Percentiles rank a stretch among this genome's conserved stretches.
Evolutionary conservation across 306 rosid genomes (phyloP).

Genomic region (Cucumis hystrix): DNA sequence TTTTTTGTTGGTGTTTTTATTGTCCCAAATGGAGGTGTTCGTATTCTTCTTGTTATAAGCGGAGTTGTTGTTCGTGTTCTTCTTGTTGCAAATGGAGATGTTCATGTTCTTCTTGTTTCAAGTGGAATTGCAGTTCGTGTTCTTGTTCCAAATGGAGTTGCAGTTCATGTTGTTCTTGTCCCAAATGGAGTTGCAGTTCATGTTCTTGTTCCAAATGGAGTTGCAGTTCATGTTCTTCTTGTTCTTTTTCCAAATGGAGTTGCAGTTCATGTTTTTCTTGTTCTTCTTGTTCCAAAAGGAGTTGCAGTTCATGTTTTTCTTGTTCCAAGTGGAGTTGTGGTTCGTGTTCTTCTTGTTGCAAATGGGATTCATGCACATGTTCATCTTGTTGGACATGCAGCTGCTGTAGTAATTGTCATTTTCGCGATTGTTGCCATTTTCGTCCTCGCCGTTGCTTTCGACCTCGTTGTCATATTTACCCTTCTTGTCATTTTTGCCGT

Average conservation of each 20-base stretch:
- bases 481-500: conserved; percentile 13
- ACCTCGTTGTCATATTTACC: background rate
- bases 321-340: background rate
- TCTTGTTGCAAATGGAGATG: background rate
- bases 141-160: background rate
- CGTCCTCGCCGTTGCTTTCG: background rate
- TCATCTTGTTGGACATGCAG: background rate
- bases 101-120: conserved; percentile 1
- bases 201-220: background rate
- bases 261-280: conserved; percentile 2
- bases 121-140: background rate
- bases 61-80: background rate
- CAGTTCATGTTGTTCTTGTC: background rate
- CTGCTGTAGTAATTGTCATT: conserved; percentile 4
- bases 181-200: background rate
- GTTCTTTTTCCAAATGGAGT: background rate
- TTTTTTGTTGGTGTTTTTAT: background rate
- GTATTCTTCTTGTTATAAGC: background rate
- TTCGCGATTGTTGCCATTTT: background rate
- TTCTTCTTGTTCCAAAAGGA: background rate
- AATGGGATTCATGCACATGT: background rate
- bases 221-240: background rate
- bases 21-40: background rate
- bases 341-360: background rate
- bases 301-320: background rate